phyloP scores from a whole-genome alignment of 306 rosid species.

The Styphnolobium japonicum region DNA sequence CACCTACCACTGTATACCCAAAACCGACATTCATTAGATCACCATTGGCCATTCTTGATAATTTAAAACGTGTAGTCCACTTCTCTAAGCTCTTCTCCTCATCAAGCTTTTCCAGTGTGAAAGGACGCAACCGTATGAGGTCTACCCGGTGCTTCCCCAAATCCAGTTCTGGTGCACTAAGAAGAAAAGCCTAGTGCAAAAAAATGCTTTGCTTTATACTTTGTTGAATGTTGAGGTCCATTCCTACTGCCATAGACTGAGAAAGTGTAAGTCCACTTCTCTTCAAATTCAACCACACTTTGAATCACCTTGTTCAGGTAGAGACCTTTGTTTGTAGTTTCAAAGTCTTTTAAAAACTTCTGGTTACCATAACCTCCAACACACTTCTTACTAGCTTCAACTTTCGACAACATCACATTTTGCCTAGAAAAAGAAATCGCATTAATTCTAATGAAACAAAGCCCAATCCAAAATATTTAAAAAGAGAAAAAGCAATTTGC shows the following conservation, averaged over 20 bases:
- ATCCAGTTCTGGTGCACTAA: constrained; percentile 61
- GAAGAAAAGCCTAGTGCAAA: constrained; percentile 68
- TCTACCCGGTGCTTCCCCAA: constrained; percentile 90
- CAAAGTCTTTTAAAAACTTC: constrained; percentile 75
- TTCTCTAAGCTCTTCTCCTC: constrained; percentile 77
- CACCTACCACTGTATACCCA: constrained; percentile 66
- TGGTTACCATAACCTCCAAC: constrained; percentile 48
- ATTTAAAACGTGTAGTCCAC: constrained; percentile 81
- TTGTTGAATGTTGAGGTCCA: constrained; percentile 91
- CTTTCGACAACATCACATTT: constrained; percentile 62
- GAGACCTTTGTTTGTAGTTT: constrained; percentile 65
- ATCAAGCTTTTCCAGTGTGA: constrained; percentile 87
- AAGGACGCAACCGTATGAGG: constrained; percentile 86
- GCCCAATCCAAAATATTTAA: neutral
- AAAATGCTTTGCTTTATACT: constrained; percentile 91
- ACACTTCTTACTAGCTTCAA: constrained; percentile 60
- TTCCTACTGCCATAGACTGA: constrained; percentile 86
- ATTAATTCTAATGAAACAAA: constrained; percentile 27
- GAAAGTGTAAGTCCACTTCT: constrained; percentile 70
- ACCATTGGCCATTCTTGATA: constrained; percentile 78
- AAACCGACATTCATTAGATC: constrained; percentile 79
- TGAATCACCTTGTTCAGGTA: constrained; percentile 55
- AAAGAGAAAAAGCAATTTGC: constrained; percentile 4
- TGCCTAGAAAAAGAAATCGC: neutral
- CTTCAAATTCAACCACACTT: constrained; percentile 66